Conservation (phyloP, 1,284 basidiomycete species). For the Naganishia liquefaciens region DNA sequence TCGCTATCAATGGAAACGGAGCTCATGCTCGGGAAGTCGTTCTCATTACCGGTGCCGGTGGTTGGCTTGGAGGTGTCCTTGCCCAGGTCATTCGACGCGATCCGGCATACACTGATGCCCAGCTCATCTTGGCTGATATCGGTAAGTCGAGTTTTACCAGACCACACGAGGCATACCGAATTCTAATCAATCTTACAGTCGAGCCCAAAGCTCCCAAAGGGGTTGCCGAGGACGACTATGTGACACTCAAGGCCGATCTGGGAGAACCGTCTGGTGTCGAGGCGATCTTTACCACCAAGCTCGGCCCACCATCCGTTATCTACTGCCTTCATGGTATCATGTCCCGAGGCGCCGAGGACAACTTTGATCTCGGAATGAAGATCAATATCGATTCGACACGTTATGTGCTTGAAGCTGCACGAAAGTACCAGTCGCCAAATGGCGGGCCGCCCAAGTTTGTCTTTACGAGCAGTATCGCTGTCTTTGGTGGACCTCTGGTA, state of each 20-base stretch:
- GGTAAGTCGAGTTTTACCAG: slow-evolving; percentile 16
- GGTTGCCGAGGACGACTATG: slow-evolving; percentile 45
- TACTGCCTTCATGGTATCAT: slow-evolving; percentile 68
- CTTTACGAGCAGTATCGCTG: slow-evolving; percentile 66
- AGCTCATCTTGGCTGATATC: slow-evolving; percentile 52
- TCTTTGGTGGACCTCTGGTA: slow-evolving; percentile 64
- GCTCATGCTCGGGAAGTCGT: slow-evolving; percentile 35
- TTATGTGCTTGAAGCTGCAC: slow-evolving; percentile 59
- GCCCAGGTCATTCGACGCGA: slow-evolving; percentile 46
- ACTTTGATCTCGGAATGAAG: slow-evolving; percentile 64
- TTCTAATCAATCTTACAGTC: slow-evolving; percentile 41
- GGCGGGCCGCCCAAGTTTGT: slow-evolving; percentile 59
- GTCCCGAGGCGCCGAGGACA: slow-evolving; percentile 64
- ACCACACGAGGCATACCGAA: too few species aligned
- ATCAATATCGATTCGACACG: slow-evolving; percentile 66
- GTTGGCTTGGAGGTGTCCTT: slow-evolving; percentile 49
- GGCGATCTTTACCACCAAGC: slow-evolving; percentile 51
- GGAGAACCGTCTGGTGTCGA: slow-evolving; percentile 56
- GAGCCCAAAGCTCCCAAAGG: slow-evolving; percentile 57
- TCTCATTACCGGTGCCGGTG: slow-evolving; percentile 46
- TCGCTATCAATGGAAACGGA: slow-evolving; percentile 30
- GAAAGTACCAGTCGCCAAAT: slow-evolving; percentile 42
- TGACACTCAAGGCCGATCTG: slow-evolving; percentile 60
- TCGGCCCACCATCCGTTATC: slow-evolving; percentile 47
- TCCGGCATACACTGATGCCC: slow-evolving; percentile 46